Evolutionary conservation across 306 rosid species (phyloP).

Genomic region (Calophaca sinica): DNA sequence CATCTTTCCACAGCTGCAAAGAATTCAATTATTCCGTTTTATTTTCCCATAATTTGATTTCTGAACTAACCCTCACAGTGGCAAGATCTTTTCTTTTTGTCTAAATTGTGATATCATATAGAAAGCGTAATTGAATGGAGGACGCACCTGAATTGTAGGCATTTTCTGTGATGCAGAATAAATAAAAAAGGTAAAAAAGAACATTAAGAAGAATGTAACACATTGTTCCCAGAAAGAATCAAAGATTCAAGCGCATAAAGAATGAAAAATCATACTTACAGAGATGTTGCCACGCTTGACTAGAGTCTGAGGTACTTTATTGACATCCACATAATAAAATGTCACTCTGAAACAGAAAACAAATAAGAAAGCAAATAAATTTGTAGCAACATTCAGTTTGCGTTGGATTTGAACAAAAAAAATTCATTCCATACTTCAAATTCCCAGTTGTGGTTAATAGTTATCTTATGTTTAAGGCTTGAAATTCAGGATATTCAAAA

Average conservation of each 20-base stretch:
- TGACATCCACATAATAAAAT: conserved; percentile 87
- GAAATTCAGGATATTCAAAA: conserved; percentile 3
- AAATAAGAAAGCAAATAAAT: conserved; percentile 9
- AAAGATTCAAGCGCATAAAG: neutral
- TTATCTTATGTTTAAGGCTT: conserved; percentile 32
- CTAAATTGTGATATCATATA: neutral
- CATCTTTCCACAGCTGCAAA: conserved; percentile 91
- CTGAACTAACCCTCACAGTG: neutral
- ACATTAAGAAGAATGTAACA: neutral
- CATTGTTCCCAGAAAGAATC: neutral
- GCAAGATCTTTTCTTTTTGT: neutral
- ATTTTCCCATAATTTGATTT: conserved; percentile 16
- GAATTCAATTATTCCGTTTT: neutral
- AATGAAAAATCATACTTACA: conserved; percentile 51
- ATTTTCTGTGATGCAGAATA: conserved; percentile 70
- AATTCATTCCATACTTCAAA: conserved; percentile 24
- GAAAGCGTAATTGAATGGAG: neutral
- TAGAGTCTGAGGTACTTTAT: conserved; percentile 83
- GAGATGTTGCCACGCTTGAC: conserved; percentile 86
- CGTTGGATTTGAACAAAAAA: neutral
- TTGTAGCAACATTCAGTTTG: neutral
- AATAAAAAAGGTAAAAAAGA: neutral
- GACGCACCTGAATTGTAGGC: conserved; percentile 94
- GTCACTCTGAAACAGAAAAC: conserved; percentile 55
- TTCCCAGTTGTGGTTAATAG: neutral